phyloP scores from a whole-genome alignment of 2,329 filamentous ascomycete species.

The Fusarium nygamai region DNA sequence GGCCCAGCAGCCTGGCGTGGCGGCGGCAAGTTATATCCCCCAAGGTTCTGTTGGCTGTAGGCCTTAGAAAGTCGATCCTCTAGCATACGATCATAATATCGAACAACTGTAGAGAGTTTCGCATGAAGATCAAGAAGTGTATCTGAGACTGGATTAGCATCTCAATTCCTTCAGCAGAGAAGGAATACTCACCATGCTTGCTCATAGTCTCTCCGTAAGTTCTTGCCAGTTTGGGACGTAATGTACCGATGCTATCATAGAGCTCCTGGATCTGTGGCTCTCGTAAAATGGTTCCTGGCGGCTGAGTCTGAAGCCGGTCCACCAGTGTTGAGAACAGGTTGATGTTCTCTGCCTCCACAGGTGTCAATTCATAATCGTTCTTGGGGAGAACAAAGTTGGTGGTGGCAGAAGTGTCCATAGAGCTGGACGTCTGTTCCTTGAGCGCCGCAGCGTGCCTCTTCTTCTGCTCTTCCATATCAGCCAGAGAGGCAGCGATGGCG shows the following conservation, averaged over 20 bases:
- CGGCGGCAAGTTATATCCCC: slow-evolving; percentile 69
- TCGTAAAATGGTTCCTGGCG: slow-evolving; percentile 92
- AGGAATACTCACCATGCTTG: slow-evolving; percentile 79
- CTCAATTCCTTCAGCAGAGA: background rate
- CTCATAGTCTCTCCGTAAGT: slow-evolving; percentile 99
- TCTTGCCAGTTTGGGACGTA: slow-evolving; percentile 91
- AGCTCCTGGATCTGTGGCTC: slow-evolving; percentile 98
- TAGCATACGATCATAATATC: slow-evolving; percentile 98
- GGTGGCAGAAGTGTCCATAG: slow-evolving; percentile 48
- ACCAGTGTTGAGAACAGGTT: slow-evolving; percentile 95
- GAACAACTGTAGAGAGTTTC: slow-evolving; percentile 93
- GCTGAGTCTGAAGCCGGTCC: slow-evolving; percentile 92
- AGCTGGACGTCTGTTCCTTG: slow-evolving; percentile 76
- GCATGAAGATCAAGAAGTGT: slow-evolving; percentile 93
- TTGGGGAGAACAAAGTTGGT: slow-evolving; percentile 72
- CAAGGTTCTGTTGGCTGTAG: slow-evolving; percentile 82
- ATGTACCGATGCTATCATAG: slow-evolving; percentile 94
- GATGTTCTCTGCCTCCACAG: slow-evolving; percentile 96
- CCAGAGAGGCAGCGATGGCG: slow-evolving; percentile 92
- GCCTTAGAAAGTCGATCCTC: slow-evolving; percentile 94
- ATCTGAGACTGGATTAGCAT: slow-evolving; percentile 62
- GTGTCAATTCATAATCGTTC: slow-evolving; percentile 93
- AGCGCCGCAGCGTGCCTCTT: slow-evolving; percentile 85
- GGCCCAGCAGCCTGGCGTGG: slow-evolving; percentile 65
- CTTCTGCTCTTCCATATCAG: slow-evolving; percentile 99